Evolutionary conservation across 495 filamentous ascomycete species (phyloP), one percentile per base, ranked within the genome.

Genomic region (Penicillium cataractarum): DNA sequence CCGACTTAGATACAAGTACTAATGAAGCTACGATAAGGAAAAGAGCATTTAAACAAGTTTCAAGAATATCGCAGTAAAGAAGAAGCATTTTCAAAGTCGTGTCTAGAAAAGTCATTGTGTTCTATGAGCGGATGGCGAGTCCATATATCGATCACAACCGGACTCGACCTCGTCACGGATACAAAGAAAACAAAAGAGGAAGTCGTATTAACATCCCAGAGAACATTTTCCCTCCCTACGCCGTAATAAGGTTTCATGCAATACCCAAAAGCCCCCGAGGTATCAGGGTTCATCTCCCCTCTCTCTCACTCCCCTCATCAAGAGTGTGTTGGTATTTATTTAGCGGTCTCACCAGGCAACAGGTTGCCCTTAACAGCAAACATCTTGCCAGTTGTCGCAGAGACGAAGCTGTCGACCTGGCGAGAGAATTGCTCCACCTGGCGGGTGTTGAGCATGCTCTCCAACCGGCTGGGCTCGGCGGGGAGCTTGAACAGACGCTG

Each of bases 391-490:
- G 89, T 95, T 57, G 95, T 89, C 53, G 83, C 87, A 32, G 94
- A 93, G 48, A 93, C 91, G 73, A 98, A 99, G n/a, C 90, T 92
- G 82, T 99, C 95, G 55, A 98, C 88, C 82, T 97, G 94, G 80
- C 92, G 89, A 61, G 93, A 90, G 80, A 98, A 99, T 83, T 98
- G 96, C 76, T 99, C 95, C 27, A 98, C 93, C 78, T 99, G 95
- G 71, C 91, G 85, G 56, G 90, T 91, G 73, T 97, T 97, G 70
- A 99, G 80, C 83, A 99, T 88, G 61, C 86, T 89, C 80, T 98
- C 95, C 65, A 99, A 79, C 61, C 96, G 83, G 75, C 89, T 93
- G 56, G 95, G 95, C 80, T 99, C 95, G 76, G 90, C 85, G 21
- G 95, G 95, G 53, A 98, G 84, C 85, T 99, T 99, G 85, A 97